Conservation (phyloP, 2,329 filamentous ascomycete genomes). For the Apiospora koreana region DNA sequence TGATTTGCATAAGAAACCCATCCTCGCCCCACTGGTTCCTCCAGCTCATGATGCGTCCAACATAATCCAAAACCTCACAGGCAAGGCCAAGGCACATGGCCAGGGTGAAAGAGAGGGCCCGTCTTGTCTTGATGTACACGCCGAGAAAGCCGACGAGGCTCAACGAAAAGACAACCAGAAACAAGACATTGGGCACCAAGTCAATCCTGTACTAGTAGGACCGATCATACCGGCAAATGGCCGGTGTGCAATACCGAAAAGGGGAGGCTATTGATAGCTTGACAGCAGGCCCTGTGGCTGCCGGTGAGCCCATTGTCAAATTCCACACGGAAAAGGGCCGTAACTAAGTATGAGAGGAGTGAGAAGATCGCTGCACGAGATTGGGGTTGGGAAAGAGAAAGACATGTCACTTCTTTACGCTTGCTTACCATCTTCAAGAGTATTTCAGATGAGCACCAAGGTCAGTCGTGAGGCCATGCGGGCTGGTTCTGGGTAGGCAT, state of each 20-base stretch:
- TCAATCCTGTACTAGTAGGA: conserved; percentile 56
- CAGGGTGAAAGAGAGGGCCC: conserved; percentile 51
- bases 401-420: background rate
- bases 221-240: conserved; percentile 21
- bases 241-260: conserved; percentile 21
- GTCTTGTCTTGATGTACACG: conserved; percentile 44
- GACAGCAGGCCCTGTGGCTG: background rate
- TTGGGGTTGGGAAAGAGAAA: background rate
- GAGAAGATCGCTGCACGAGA: background rate
- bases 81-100: conserved; percentile 55
- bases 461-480: background rate
- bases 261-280: background rate
- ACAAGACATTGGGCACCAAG: conserved; percentile 53
- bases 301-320: conserved; percentile 17
- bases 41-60: conserved; percentile 56
- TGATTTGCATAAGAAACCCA: conserved; percentile 57
- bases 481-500: background rate
- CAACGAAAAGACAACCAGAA: conserved; percentile 51
- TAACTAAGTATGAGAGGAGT: background rate
- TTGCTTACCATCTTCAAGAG: background rate
- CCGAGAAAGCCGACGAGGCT: conserved; percentile 43
- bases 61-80: conserved; percentile 61
- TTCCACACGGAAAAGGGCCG: background rate
- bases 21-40: conserved; percentile 51
- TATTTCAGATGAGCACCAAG: background rate